These are phyloP conservation scores for Calocera viscosa DNA, from an alignment of 768 basidiomycete species.

Conservation along the genomic window DNA sequence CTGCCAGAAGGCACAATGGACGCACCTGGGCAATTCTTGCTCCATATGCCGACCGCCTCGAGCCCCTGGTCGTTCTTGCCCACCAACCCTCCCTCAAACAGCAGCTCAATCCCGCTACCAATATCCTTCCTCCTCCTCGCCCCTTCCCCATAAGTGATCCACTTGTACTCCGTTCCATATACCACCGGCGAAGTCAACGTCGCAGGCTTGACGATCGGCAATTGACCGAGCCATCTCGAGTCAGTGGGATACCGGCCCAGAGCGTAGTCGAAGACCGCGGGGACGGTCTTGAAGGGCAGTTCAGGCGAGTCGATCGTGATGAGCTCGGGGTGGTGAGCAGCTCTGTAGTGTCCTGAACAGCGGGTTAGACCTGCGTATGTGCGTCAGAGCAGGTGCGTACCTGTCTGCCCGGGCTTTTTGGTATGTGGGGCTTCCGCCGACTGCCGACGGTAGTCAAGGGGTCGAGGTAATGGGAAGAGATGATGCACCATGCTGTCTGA, in stretches of 20 bases:
- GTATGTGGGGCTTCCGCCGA: constrained; percentile 65
- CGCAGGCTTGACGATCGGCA: constrained; percentile 44
- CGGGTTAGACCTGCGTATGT: too few species aligned
- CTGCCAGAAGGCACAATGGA: neutral
- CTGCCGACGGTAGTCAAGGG: constrained; percentile 30
- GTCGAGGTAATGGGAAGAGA: neutral
- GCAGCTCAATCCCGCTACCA: constrained; percentile 57
- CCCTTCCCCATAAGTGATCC: constrained; percentile 65
- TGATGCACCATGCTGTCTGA: neutral
- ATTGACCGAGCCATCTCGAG: constrained; percentile 48
- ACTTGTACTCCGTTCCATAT: constrained; percentile 55
- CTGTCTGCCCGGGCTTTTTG: constrained; percentile 65
- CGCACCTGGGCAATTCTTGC: constrained; percentile 49
- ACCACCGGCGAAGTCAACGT: constrained; percentile 40
- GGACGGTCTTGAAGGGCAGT: constrained; percentile 17
- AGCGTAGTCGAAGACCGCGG: constrained; percentile 57
- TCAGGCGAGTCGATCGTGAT: neutral
- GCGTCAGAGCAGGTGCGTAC: too few species aligned
- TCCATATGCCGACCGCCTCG: constrained; percentile 74
- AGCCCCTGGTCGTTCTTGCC: constrained; percentile 45
- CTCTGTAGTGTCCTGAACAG: constrained; percentile 68
- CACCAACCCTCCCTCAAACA: constrained; percentile 51
- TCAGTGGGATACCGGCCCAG: constrained; percentile 38
- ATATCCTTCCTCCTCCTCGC: constrained; percentile 57
- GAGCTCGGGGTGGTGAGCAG: constrained; percentile 33